phyloP scores from a whole-genome alignment of 106 monocot species.

The Agapanthus africanus region DNA sequence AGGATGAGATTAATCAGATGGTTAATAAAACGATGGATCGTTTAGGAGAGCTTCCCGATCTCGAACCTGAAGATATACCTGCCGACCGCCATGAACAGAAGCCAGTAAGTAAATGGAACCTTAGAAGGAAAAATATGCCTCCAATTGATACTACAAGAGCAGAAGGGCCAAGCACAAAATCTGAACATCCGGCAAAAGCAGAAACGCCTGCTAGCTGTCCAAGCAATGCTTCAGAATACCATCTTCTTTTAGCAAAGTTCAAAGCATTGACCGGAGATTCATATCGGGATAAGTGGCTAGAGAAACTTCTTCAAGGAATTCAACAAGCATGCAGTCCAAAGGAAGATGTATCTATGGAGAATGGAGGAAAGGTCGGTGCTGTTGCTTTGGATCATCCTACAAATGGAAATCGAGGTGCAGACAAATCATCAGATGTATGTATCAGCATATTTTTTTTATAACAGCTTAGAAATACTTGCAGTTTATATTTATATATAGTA shows the following conservation, averaged over 20 bases:
- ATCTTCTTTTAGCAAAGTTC: slow-evolving; percentile 45
- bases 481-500: not conserved
- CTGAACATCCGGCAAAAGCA: slow-evolving; percentile 32
- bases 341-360: slow-evolving; percentile 23
- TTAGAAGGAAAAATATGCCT: slow-evolving; percentile 38
- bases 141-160: slow-evolving; percentile 52
- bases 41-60: slow-evolving; percentile 74
- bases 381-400: slow-evolving; percentile 7
- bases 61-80: slow-evolving; percentile 44
- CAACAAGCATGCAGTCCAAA: slow-evolving; percentile 38
- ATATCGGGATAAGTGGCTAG: slow-evolving; percentile 80
- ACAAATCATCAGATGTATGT: slow-evolving; percentile 30
- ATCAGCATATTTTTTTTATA: slow-evolving; percentile 3
- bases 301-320: slow-evolving; percentile 75
- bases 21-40: slow-evolving; percentile 69
- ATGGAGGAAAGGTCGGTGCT: slow-evolving; percentile 16
- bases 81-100: slow-evolving; percentile 21
- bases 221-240: slow-evolving; percentile 43
- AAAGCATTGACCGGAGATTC: slow-evolving; percentile 66
- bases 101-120: slow-evolving; percentile 34
- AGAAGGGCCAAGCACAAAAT: slow-evolving; percentile 30
- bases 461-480: not conserved
- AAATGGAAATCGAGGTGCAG: slow-evolving; percentile 10
- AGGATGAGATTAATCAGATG: slow-evolving; percentile 75
- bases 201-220: slow-evolving; percentile 72